These are phyloP conservation scores for Hirsutella thompsonii DNA, from an alignment of 2,329 filamentous ascomycete genomes.

Conservation along the genomic window DNA sequence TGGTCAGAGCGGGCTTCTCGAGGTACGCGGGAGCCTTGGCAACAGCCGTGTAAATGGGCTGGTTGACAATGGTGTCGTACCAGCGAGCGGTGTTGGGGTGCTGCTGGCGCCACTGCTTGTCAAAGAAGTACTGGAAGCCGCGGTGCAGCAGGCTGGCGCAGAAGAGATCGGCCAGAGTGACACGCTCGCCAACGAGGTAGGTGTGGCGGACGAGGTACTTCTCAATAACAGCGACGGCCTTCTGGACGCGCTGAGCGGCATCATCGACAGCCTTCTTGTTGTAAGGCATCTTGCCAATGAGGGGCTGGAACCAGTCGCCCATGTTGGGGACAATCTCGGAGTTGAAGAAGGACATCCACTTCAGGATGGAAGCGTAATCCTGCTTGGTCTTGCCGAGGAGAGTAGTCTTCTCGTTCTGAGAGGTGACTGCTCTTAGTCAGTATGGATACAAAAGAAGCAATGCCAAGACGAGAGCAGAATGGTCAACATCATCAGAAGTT, in stretches of 20 bases:
- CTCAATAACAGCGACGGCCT: constrained; percentile 64
- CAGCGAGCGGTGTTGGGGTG: constrained; percentile 84
- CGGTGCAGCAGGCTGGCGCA: constrained; percentile 64
- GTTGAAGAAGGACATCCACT: constrained; percentile 98
- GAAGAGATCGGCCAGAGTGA: constrained; percentile 94
- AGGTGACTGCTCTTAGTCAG: constrained; percentile 59
- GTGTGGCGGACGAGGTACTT: constrained; percentile 85
- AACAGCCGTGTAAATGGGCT: constrained; percentile 78
- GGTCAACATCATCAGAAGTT: constrained; percentile 54
- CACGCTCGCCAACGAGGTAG: constrained; percentile 93
- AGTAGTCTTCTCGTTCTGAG: constrained; percentile 99
- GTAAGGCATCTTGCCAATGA: constrained; percentile 71
- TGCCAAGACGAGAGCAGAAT: constrained; percentile 1
- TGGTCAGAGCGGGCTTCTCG: constrained; percentile 65
- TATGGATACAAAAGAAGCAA: constrained; percentile 1
- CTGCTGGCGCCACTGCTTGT: constrained; percentile 72
- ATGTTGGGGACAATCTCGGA: constrained; percentile 63
- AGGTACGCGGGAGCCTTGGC: constrained; percentile 64
- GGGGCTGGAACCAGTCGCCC: constrained; percentile 73
- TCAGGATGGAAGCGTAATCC: constrained; percentile 95
- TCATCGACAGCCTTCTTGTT: constrained; percentile 98
- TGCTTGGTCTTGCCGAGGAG: constrained; percentile 99
- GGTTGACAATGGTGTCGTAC: constrained; percentile 89
- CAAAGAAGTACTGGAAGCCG: constrained; percentile 89
- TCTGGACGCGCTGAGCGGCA: constrained; percentile 51